These are phyloP conservation scores for Yamadazyma taylorii DNA, from an alignment of 1,139 yeast species.

Conservation along the genomic window DNA sequence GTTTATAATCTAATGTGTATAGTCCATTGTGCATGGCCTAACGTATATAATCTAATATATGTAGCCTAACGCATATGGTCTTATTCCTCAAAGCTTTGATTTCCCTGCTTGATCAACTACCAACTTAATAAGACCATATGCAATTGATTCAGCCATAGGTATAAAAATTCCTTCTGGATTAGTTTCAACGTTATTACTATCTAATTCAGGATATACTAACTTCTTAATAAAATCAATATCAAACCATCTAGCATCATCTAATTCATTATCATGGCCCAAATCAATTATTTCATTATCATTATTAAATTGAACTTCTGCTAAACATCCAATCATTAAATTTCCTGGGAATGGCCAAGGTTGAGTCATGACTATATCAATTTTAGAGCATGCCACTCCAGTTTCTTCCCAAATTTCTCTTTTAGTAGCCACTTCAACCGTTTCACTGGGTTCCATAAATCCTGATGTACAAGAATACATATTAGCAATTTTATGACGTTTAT, in stretches of 20 bases:
- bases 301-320: conserved; percentile 69
- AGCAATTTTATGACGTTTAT: conserved; percentile 50
- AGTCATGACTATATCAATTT: conserved; percentile 61
- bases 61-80: no score
- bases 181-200: conserved; percentile 21
- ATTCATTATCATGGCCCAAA: conserved; percentile 80
- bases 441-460: conserved; percentile 95
- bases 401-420: conserved; percentile 94
- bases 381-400: conserved; percentile 73
- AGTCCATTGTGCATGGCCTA: no score
- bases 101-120: conserved; percentile 41
- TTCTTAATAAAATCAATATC: conserved; percentile 52
- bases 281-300: conserved; percentile 61
- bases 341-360: conserved; percentile 99
- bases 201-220: conserved; percentile 37
- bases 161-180: conserved; percentile 43
- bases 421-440: conserved; percentile 85
- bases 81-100: conserved; percentile 13
- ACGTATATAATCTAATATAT: no score
- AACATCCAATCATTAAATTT: conserved; percentile 89
- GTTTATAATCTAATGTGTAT: no score
- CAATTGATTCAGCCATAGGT: conserved; percentile 45
- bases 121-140: conserved; percentile 41
- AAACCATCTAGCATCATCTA: conserved; percentile 85
- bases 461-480: conserved; percentile 83